A percentile compares a stretch with the other conserved stretches of the same genome.
Evolutionary conservation across 2,329 filamentous ascomycete genomes (phyloP).

Genomic region (Diaporthe vaccinii): DNA sequence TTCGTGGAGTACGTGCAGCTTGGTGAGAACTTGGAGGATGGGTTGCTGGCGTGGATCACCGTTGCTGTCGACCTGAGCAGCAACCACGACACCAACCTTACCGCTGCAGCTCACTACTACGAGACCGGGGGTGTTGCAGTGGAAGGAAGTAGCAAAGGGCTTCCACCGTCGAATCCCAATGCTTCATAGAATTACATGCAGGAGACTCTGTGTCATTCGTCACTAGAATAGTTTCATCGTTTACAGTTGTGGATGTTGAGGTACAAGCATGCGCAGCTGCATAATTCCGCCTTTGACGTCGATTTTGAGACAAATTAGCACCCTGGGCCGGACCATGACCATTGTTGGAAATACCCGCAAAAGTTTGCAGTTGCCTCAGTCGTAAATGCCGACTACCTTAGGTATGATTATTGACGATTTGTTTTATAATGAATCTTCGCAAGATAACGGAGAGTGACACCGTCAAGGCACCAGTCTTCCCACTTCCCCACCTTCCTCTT

Average conservation of each 20-base stretch:
- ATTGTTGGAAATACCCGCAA: too few relatives aligned
- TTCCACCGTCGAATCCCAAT: slow-evolving; percentile 25
- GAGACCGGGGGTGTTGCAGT: slow-evolving; percentile 22
- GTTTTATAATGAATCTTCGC: too few relatives aligned
- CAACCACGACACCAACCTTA: slow-evolving; percentile 23
- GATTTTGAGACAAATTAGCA: too few relatives aligned
- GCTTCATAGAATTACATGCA: neutral
- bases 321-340: too few relatives aligned
- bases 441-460: neutral
- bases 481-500: neutral
- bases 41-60: slow-evolving; percentile 40
- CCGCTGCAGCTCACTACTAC: slow-evolving; percentile 12
- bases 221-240: neutral
- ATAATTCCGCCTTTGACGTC: neutral
- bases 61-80: slow-evolving; percentile 26
- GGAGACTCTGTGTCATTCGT: neutral
- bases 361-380: too few relatives aligned
- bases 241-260: neutral
- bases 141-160: neutral
- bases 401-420: too few relatives aligned
- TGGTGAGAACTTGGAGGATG: slow-evolving; percentile 21
- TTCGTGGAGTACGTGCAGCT: slow-evolving; percentile 61
- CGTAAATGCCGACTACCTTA: too few relatives aligned
- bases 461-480: neutral
- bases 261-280: neutral